Base-by-base conservation (phyloP, 2,329 filamentous ascomycete genomes). In the Neofusicoccum sp. region DNA sequence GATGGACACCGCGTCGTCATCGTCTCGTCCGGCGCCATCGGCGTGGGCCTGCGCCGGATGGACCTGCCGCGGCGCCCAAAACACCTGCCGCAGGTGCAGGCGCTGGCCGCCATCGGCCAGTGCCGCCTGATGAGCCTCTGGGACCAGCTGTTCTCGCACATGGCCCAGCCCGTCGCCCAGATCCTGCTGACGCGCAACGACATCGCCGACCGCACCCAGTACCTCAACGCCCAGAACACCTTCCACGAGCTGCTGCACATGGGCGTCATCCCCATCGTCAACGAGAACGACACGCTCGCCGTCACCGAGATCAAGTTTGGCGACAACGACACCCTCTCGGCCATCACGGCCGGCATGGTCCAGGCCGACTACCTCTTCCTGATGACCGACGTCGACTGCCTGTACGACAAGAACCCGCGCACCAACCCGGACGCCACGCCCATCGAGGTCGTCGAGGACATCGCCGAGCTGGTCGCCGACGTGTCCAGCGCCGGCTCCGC, bases 281-380 rank as follows among this genome's bases (percentile, higher is more conserved):
- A 99, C 70, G 95, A 99, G 78, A 99, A 99, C 75, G 95, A 99
- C 75, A 99, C 95, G 2, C 80, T 99, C 59, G 91, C 93, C 26
- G 95, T 99, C 65, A 90, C 93, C 71, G 95, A 99, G 83, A 99
- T 99, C 79, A 98, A 98, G 80, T 99, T 99, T 72, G 95, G 95
- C 66, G 95, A 99, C 80, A 99, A 99, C 69, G 95, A 99, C 75
- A 99, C 95, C 1, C 82, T 99, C 48, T 96, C 92, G 11, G 95
- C 95, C 61, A 97, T 99, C 68, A 96, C 95, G 0, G 91, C 95
- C 1, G 95, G 90, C 66, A 98, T 98, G 92, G 90, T 98, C 20
- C 91, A 96, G 70, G 95, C 95, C 54, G 93, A 99, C 71, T 91
- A 96, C 69, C 83, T 99, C 8, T 99, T 99, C 76, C 83, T 99